Base-by-base conservation (phyloP, 257 asterid species). In the Solanum lycopersicoides region DNA sequence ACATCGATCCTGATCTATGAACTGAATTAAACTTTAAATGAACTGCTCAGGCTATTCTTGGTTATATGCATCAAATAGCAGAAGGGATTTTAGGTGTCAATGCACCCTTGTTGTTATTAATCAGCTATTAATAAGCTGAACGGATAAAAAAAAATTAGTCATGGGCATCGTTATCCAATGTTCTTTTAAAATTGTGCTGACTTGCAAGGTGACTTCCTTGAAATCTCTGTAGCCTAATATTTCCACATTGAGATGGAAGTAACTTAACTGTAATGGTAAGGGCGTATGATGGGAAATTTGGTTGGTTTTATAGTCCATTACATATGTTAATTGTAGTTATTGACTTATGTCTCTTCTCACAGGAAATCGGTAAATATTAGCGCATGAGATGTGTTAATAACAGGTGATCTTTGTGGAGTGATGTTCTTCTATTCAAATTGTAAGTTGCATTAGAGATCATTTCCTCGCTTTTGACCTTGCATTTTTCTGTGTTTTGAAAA, bases 1-100 rank as follows among this genome's bases (percentile, higher is more conserved):
- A 47, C 47, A 42, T 86, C 4, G 30, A 13, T 86, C 37, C 73
- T 53, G 82, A 72, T 47, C 23, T 53, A 42, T 53, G 63, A 37
- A 69, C 84, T 42, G 32, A 86, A 72, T 28, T 86, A 35, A 79
- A 79, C 63, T 73, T 45, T 14, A 50, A 10, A 18, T 73, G 56
- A 86, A 56, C 82, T 86, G 83, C 82, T 41, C 88, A 34, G 60
- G 83, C 73, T 71, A 20, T 72, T 72, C 35, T 73, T 86, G 88
- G 73, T 79, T 50, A 45, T 25, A 23, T 50, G 71, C 74, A 32
- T 60, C 84, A 73, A 73, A 20, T 59, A 63, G 28, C 74, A 23
- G 44, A 35, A 71, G 45, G 87, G 56, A 35, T 86, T 45, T 50
- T 41, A 34, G 88, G 88, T 86, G 79, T 71, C 63, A 15, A 84